Evolutionary conservation across 2,329 filamentous ascomycete species (phyloP).

Genomic region (Neobulgaria alba): DNA sequence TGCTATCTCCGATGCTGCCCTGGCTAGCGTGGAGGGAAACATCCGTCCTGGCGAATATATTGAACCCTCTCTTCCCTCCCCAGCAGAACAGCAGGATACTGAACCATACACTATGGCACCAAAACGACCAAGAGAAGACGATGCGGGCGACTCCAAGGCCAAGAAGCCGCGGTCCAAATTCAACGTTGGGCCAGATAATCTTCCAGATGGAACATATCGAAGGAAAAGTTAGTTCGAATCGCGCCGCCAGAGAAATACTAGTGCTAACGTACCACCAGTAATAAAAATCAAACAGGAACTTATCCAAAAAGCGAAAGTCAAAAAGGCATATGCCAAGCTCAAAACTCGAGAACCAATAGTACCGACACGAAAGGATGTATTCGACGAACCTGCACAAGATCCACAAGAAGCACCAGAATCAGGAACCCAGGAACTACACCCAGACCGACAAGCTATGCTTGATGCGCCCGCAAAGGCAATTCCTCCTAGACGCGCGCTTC

Average conservation of each 20-base stretch:
- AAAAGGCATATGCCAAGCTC: conserved; percentile 85
- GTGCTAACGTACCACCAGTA: conserved; percentile 38
- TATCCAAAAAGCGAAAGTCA: conserved; percentile 88
- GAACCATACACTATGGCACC: conserved; percentile 40
- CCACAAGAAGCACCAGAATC: conserved; percentile 7
- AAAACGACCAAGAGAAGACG: conserved; percentile 46
- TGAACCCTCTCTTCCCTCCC: no score
- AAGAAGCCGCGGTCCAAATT: conserved; percentile 64
- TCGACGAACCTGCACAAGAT: background rate
- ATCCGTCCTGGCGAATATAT: no score
- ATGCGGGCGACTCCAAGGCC: conserved; percentile 30
- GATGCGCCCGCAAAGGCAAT: conserved; percentile 31
- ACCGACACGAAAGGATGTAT: conserved; percentile 10
- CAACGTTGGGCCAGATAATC: conserved; percentile 76
- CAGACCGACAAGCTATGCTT: conserved; percentile 51
- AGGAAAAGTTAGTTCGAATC: conserved; percentile 78
- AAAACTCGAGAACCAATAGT: conserved; percentile 43
- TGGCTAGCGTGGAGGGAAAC: no score
- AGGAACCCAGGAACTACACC: conserved; percentile 43
- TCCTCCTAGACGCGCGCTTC: background rate
- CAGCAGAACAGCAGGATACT: background rate
- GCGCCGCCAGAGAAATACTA: background rate
- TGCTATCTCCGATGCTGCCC: no score
- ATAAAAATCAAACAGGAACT: conserved; percentile 83
- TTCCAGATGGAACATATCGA: conserved; percentile 81